Evolutionary conservation across 2,329 filamentous ascomycete species (phyloP).

Genomic region (Ophiocordyceps camponoti-leonardi): DNA sequence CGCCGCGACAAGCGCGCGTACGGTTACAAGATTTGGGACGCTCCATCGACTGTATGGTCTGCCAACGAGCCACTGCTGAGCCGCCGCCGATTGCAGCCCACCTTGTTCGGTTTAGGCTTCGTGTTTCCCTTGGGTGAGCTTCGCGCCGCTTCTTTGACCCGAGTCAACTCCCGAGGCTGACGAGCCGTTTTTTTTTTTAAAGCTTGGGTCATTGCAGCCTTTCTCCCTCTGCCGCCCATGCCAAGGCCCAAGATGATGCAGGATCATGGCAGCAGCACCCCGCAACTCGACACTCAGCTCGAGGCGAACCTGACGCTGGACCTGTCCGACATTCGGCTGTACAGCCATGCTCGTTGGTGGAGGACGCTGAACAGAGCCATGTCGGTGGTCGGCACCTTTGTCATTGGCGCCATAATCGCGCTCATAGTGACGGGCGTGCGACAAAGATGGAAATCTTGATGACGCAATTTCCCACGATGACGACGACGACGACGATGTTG

Average conservation of each 20-base stretch:
- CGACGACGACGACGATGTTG: not conserved
- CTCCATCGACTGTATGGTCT: constrained; percentile 52
- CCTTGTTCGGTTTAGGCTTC: constrained; percentile 62
- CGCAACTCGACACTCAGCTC: constrained; percentile 20
- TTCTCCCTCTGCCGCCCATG: constrained; percentile 51
- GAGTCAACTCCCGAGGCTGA: not conserved
- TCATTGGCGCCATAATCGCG: constrained; percentile 32
- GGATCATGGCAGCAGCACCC: constrained; percentile 21
- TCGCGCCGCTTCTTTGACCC: not conserved
- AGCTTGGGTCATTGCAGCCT: constrained; percentile 68
- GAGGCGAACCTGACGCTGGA: constrained; percentile 16
- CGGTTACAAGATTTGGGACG: constrained; percentile 50
- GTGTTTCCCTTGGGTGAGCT: constrained; percentile 52
- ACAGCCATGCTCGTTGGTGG: constrained; percentile 41
- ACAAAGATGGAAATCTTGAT: constrained; percentile 25
- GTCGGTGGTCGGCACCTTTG: constrained; percentile 36
- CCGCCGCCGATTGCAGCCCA: constrained; percentile 55
- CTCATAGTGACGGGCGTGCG: constrained; percentile 34
- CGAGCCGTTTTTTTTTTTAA: constrained; percentile 1
- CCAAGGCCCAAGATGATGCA: constrained; percentile 35
- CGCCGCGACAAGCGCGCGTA: constrained; percentile 42
- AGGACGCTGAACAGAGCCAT: constrained; percentile 40
- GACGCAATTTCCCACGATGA: not conserved
- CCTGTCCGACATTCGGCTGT: constrained; percentile 26
- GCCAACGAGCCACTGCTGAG: constrained; percentile 42